Percentiles rank a stretch among this genome's conserved stretches.
phyloP scores from a whole-genome alignment of 169 alveolate genomes.

The Toxoplasma gondii region DNA sequence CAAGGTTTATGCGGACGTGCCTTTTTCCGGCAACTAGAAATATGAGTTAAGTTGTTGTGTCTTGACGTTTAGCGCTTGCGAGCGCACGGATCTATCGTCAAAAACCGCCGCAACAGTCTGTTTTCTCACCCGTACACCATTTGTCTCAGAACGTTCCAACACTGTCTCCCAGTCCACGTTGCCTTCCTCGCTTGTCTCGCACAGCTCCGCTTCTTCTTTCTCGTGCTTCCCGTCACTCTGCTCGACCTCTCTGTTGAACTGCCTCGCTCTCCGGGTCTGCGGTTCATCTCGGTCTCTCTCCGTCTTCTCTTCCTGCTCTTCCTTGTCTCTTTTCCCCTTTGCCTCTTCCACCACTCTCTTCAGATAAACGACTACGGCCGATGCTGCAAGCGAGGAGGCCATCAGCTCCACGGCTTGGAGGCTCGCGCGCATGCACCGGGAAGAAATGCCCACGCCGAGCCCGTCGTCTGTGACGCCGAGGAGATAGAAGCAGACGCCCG shows the following conservation, averaged over 20 bases:
- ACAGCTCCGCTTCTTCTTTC: not conserved
- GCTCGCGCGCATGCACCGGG: not conserved
- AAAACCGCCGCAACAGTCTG: no score
- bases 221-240: not conserved
- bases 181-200: not conserved
- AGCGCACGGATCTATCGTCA: no score
- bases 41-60: no score
- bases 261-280: not conserved
- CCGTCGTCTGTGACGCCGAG: constrained; percentile 29
- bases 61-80: no score
- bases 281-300: not conserved
- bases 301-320: not conserved
- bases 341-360: not conserved
- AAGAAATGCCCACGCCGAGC: not conserved
- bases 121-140: not conserved
- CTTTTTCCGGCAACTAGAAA: no score
- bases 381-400: not conserved
- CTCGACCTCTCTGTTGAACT: not conserved
- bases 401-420: not conserved
- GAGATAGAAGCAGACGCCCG: not conserved
- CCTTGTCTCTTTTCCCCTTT: not conserved
- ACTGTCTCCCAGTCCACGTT: not conserved
- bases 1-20: no score
- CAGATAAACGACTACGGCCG: not conserved
- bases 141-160: not conserved